Percentiles rank a stretch among this genome's conserved stretches.
Evolutionary conservation across 208 protist genomes (phyloP).

Genomic region (Tetramitus jugosus): DNA sequence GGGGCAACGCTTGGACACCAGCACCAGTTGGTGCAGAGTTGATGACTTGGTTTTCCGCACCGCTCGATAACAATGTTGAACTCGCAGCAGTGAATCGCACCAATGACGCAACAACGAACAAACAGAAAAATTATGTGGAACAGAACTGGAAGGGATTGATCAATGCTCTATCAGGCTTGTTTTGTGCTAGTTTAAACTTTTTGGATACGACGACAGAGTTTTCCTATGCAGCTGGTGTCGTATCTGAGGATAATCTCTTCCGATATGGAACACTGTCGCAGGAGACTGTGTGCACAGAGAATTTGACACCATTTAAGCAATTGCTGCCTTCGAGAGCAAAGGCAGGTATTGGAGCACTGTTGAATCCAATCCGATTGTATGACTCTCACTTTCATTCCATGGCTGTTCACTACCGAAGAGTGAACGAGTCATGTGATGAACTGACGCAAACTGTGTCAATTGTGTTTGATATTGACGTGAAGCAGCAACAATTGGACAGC

Average conservation of each 20-base stretch:
- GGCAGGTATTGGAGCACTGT: background rate
- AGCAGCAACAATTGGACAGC: no score
- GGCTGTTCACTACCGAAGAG: background rate
- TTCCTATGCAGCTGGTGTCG: background rate
- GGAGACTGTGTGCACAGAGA: conserved; percentile 23
- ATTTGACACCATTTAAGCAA: conserved; percentile 14
- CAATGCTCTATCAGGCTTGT: background rate
- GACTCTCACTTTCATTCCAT: background rate
- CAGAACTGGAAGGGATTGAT: background rate
- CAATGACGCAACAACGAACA: background rate
- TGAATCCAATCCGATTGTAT: background rate
- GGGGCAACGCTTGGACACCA: background rate
- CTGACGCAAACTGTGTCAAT: background rate
- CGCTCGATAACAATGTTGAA: background rate
- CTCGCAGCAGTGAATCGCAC: background rate
- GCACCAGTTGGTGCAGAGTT: background rate
- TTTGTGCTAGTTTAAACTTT: conserved; percentile 20
- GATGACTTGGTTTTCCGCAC: background rate
- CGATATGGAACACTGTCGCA: conserved; percentile 1
- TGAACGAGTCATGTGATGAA: background rate
- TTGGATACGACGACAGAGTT: background rate
- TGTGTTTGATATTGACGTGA: background rate
- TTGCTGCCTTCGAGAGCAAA: conserved; percentile 10
- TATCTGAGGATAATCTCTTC: background rate
- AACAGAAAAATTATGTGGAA: background rate